phyloP scores from a whole-genome alignment of 1,139 yeast genomes.

The Martiniozyma asiatica region DNA sequence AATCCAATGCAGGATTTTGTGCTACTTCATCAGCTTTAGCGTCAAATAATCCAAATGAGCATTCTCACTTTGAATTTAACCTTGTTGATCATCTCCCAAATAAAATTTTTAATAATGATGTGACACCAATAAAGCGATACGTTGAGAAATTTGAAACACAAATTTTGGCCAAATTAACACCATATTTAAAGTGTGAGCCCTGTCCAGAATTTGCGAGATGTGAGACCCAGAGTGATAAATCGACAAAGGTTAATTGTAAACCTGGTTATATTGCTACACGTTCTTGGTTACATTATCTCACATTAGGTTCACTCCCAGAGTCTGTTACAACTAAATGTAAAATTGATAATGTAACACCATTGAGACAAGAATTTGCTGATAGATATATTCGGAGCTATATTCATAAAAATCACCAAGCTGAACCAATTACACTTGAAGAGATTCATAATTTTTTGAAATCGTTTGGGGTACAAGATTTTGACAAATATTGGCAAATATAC shows the following conservation, averaged over 20 bases:
- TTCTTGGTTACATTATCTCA: conserved; percentile 40
- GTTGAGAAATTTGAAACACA: too few species aligned
- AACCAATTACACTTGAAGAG: conserved; percentile 41
- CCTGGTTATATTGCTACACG: conserved; percentile 48
- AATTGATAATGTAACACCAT: conserved; percentile 67
- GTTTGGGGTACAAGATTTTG: conserved; percentile 59
- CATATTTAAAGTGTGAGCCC: conserved; percentile 50
- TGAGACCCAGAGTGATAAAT: conserved; percentile 41
- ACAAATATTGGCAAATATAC: conserved; percentile 76
- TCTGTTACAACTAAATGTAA: conserved; percentile 46
- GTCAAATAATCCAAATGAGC: too few species aligned
- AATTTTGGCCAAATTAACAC: too few species aligned
- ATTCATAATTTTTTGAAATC: conserved; percentile 48
- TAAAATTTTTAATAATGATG: too few species aligned
- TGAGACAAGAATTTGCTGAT: conserved; percentile 55
- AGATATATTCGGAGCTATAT: conserved; percentile 56
- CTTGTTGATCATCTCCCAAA: too few species aligned
- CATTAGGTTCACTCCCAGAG: conserved; percentile 42
- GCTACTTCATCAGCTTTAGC: conserved; percentile 11
- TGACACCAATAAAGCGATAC: too few species aligned
- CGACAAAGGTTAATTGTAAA: conserved; percentile 60
- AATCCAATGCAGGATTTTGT: conserved; percentile 10
- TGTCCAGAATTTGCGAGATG: conserved; percentile 84
- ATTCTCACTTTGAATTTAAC: too few species aligned
- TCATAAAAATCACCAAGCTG: conserved; percentile 57